Evolutionary conservation across 139 green algal genomes (phyloP).

Genomic region (Ostreobium quekettii): DNA sequence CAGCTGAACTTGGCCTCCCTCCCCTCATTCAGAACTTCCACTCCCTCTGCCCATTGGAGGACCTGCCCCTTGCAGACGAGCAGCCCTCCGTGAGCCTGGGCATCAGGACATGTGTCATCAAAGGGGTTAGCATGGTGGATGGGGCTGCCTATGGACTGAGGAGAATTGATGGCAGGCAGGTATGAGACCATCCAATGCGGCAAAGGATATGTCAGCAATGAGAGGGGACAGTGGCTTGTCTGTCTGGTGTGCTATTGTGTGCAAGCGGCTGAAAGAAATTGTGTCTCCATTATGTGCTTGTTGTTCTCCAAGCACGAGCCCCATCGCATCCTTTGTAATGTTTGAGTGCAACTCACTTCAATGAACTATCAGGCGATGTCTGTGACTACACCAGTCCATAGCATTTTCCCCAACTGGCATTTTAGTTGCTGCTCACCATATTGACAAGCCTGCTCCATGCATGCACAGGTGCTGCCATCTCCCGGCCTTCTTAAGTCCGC

Average conservation of each 20-base stretch:
- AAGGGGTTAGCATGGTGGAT: slow-evolving; percentile 58
- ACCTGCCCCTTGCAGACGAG: slow-evolving; percentile 27
- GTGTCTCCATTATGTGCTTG: background rate
- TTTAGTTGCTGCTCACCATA: too few relatives aligned
- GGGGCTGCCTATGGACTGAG: slow-evolving; percentile 63
- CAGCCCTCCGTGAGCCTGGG: slow-evolving; percentile 35
- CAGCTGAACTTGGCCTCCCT: background rate
- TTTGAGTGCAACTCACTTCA: too few relatives aligned
- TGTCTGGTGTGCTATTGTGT: background rate
- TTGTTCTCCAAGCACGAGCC: background rate
- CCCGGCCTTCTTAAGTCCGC: background rate
- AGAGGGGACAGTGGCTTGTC: background rate
- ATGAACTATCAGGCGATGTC: too few relatives aligned
- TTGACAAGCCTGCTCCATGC: too few relatives aligned
- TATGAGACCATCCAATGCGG: slow-evolving; percentile 22
- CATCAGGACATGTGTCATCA: slow-evolving; percentile 54
- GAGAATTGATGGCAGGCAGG: slow-evolving; percentile 62
- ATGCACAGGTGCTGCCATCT: background rate
- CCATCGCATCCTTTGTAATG: too few relatives aligned
- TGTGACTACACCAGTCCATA: too few relatives aligned
- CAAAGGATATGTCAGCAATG: background rate
- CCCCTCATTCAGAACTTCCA: slow-evolving; percentile 57
- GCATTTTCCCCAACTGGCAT: too few relatives aligned
- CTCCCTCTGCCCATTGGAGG: slow-evolving; percentile 71
- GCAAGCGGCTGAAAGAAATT: background rate